Percentiles rank a stretch among this genome's conserved stretches.
Conservation (phyloP, 768 basidiomycete species). For the Hygrophorus pudorinus region DNA sequence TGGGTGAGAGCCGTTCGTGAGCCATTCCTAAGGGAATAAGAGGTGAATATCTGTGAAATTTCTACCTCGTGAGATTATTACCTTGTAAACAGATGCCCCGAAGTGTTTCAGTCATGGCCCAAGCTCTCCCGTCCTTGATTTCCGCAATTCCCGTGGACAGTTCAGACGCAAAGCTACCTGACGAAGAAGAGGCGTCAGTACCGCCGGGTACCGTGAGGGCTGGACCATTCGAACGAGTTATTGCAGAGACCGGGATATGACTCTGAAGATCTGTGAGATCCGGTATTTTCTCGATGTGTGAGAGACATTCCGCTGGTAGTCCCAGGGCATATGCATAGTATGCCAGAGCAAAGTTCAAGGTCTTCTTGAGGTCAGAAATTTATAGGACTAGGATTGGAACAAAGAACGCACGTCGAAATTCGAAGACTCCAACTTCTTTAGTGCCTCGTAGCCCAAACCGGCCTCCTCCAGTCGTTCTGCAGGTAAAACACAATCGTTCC, state of each 20-base stretch:
- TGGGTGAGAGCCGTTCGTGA: constrained; percentile 47
- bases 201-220: constrained; percentile 24
- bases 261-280: constrained; percentile 43
- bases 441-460: constrained; percentile 36
- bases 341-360: constrained; percentile 56
- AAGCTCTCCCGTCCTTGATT: constrained; percentile 59
- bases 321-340: constrained; percentile 77
- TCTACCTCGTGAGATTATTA: constrained; percentile 18
- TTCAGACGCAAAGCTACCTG: constrained; percentile 38
- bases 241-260: constrained; percentile 35
- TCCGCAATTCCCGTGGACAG: constrained; percentile 36
- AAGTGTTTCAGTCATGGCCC: constrained; percentile 64
- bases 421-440: constrained; percentile 39
- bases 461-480: constrained; percentile 53
- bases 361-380: constrained; percentile 30
- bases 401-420: constrained; percentile 47
- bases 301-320: constrained; percentile 52
- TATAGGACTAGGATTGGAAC: constrained; percentile 3
- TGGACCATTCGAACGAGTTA: constrained; percentile 30
- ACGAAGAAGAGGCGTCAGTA: constrained; percentile 35
- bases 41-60: background rate
- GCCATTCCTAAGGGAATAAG: constrained; percentile 53
- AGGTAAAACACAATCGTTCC: constrained; percentile 46
- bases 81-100: constrained; percentile 76
- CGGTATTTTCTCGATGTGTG: constrained; percentile 44